Percentiles rank a stretch among this genome's conserved stretches.
These are phyloP conservation scores for Pyrenophora graminea DNA, from an alignment of 2,329 filamentous ascomycete species.

Conservation along the genomic window DNA sequence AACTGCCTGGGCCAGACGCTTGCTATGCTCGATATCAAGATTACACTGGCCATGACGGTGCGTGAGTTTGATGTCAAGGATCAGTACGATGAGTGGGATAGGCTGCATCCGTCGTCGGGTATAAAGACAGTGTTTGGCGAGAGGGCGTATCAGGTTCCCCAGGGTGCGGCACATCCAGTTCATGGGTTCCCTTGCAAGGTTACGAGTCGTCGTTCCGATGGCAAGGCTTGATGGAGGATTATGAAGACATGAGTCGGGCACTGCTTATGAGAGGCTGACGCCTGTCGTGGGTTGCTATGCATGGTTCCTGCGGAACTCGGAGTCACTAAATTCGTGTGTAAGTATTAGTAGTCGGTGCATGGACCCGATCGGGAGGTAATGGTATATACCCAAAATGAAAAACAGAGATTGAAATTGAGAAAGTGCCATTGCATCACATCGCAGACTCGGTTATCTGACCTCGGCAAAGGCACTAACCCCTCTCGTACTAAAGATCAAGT, in stretches of 20 bases:
- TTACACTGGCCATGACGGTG: slow-evolving; percentile 16
- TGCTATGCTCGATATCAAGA: slow-evolving; percentile 22
- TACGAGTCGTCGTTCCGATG: background rate
- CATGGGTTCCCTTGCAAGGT: slow-evolving; percentile 46
- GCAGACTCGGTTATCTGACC: no score
- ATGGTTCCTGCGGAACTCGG: no score
- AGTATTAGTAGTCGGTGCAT: no score
- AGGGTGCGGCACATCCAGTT: slow-evolving; percentile 21
- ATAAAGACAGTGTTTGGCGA: slow-evolving; percentile 9
- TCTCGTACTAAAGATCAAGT: background rate
- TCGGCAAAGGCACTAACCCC: background rate
- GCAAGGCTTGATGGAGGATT: no score
- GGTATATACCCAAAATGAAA: no score
- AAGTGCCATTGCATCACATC: no score
- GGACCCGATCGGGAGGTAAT: no score
- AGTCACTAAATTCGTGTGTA: no score
- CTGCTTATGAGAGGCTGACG: no score
- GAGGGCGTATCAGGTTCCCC: slow-evolving; percentile 18
- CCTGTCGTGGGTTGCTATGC: no score
- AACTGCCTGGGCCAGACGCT: slow-evolving; percentile 32
- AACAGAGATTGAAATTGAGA: no score
- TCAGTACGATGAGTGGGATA: slow-evolving; percentile 23
- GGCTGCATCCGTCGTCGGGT: background rate
- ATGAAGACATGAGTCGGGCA: no score
- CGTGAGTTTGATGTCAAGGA: slow-evolving; percentile 25